Conservation (phyloP, 768 basidiomycete genomes). For the Filobasidium wieringae region DNA sequence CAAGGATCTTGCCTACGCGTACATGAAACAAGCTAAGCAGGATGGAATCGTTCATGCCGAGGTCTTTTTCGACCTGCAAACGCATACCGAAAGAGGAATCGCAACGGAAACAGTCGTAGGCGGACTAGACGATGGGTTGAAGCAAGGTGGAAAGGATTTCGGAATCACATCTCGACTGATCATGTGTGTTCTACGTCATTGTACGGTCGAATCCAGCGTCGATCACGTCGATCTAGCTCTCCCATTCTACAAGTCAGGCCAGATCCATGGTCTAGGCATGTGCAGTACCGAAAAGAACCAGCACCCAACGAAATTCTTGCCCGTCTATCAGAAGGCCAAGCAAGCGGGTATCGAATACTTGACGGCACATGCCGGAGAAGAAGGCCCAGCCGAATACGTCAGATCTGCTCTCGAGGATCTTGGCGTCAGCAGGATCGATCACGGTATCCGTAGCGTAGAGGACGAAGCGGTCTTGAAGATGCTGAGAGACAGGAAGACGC, state of each 20-base stretch:
- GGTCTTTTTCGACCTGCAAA: conserved; percentile 20
- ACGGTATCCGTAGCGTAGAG: conserved; percentile 19
- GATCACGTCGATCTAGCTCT: conserved; percentile 9
- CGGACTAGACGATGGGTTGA: conserved; percentile 19
- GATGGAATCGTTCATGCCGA: conserved; percentile 22
- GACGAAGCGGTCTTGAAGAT: conserved; percentile 16
- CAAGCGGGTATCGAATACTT: conserved; percentile 12
- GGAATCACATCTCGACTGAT: conserved; percentile 19
- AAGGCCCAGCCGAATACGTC: conserved; percentile 21
- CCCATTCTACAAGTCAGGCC: conserved; percentile 14
- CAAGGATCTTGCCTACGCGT: conserved; percentile 14
- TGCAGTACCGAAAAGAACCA: conserved; percentile 15
- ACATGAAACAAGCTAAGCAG: conserved; percentile 14
- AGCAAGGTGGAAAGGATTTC: conserved; percentile 14
- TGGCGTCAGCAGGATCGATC: conserved; percentile 20
- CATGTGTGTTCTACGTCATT: conserved; percentile 20
- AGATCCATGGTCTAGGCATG: conserved; percentile 17
- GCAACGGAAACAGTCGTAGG: conserved; percentile 13
- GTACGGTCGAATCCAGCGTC: conserved; percentile 8
- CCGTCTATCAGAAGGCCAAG: conserved; percentile 15
- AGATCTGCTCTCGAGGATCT: conserved; percentile 9
- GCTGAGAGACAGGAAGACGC: conserved; percentile 8
- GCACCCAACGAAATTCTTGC: conserved; percentile 15
- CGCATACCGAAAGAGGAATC: conserved; percentile 18
- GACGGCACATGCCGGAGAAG: conserved; percentile 25